Percentiles rank a stretch among this genome's conserved stretches.
Evolutionary conservation across 2,329 filamentous ascomycete species (phyloP).

Genomic region (Aspergillus thermomutatus): DNA sequence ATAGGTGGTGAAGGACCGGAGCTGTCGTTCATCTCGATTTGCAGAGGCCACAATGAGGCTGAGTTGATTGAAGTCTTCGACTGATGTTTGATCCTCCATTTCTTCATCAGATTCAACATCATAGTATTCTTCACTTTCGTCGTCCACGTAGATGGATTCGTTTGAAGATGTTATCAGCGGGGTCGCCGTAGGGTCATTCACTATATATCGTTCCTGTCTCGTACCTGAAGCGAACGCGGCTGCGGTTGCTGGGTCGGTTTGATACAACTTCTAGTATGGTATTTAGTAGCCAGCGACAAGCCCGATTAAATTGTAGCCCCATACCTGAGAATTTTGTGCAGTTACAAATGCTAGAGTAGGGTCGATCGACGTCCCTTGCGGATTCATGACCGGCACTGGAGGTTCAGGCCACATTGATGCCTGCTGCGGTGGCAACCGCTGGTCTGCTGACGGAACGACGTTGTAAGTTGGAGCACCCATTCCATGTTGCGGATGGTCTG

Average conservation of each 20-base stretch:
- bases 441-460: not conserved
- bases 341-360: not conserved
- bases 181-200: conserved; percentile 4
- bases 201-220: conserved; percentile 2
- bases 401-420: not conserved
- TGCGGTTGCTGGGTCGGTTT: not conserved
- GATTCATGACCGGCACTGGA: not conserved
- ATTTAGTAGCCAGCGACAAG: not conserved
- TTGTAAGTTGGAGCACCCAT: not conserved
- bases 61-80: conserved; percentile 35
- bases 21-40: conserved; percentile 45
- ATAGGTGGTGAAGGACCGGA: conserved; percentile 49
- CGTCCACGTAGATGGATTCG: conserved; percentile 43
- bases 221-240: not conserved
- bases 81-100: conserved; percentile 38
- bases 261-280: not conserved
- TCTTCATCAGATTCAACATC: conserved; percentile 63
- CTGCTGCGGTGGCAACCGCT: not conserved
- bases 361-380: not conserved
- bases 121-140: conserved; percentile 60
- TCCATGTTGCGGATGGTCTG: not conserved
- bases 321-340: not conserved
- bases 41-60: conserved; percentile 45
- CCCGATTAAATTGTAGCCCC: not conserved
- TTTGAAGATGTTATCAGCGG: conserved; percentile 13